Conservation (phyloP, 2,329 filamentous ascomycete species). For the Fusarium mexicanum region DNA sequence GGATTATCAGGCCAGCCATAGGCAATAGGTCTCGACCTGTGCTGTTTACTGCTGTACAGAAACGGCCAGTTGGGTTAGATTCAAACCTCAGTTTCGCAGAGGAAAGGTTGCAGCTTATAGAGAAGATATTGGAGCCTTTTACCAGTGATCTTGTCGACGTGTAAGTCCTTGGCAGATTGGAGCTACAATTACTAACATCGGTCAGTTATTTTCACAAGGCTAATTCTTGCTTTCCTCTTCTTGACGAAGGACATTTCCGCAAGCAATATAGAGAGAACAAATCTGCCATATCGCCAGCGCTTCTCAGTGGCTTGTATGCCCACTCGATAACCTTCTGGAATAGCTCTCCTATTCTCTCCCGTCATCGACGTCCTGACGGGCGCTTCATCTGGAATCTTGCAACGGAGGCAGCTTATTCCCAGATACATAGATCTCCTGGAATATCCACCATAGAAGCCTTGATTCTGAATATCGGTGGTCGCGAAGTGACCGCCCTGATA, state of each 20-base stretch:
- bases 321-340: slow-evolving; percentile 68
- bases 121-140: slow-evolving; percentile 67
- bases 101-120: slow-evolving; percentile 63
- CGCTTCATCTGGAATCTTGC: slow-evolving; percentile 72
- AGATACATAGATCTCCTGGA: slow-evolving; percentile 67
- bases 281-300: slow-evolving; percentile 62
- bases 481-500: slow-evolving; percentile 68
- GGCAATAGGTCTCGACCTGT: slow-evolving; percentile 51
- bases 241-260: slow-evolving; percentile 65
- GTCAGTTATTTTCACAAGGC: slow-evolving; percentile 49
- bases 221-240: slow-evolving; percentile 69
- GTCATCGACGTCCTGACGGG: slow-evolving; percentile 63
- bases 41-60: slow-evolving; percentile 58
- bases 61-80: slow-evolving; percentile 55
- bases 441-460: slow-evolving; percentile 67
- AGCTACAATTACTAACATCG: slow-evolving; percentile 3
- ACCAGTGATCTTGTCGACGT: slow-evolving; percentile 60
- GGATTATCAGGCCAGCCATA: slow-evolving; percentile 46
- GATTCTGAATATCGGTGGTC: slow-evolving; percentile 67
- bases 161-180: slow-evolving; percentile 43
- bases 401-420: slow-evolving; percentile 67
- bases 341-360: slow-evolving; percentile 54
- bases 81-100: slow-evolving; percentile 51
- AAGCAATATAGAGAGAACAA: slow-evolving; percentile 56
- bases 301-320: slow-evolving; percentile 67